A percentile compares a stretch with the other conserved stretches of the same genome.
Conservation (phyloP, 225 moss, liverwort and hornwort species). For the Thuidium tamariscinum region DNA sequence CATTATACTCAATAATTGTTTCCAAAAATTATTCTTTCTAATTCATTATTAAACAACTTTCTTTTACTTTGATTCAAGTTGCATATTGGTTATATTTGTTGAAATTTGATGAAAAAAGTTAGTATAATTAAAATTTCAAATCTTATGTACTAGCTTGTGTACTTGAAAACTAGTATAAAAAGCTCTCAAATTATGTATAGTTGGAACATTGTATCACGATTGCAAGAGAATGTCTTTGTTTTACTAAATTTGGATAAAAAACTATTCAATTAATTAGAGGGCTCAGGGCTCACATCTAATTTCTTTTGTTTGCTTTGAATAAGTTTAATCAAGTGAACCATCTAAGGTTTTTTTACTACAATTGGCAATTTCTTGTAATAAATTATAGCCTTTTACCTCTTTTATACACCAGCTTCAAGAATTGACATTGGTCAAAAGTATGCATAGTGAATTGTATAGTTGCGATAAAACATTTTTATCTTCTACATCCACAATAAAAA, state of each 20-base stretch:
- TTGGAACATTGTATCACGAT: background rate
- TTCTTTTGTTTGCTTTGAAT: background rate
- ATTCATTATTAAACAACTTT: too few relatives aligned
- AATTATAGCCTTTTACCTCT: background rate
- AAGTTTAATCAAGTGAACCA: background rate
- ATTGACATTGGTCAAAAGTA: background rate
- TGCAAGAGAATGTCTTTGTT: background rate
- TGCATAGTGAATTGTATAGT: background rate
- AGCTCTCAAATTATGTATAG: too few relatives aligned
- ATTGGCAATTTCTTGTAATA: background rate
- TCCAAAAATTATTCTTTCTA: too few relatives aligned
- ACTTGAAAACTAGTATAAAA: too few relatives aligned
- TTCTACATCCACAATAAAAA: background rate
- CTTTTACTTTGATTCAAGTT: too few relatives aligned
- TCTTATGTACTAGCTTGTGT: too few relatives aligned
- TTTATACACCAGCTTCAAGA: background rate
- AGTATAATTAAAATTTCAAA: too few relatives aligned
- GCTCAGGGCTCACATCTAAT: accelerated
- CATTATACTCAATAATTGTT: too few relatives aligned
- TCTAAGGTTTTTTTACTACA: background rate
- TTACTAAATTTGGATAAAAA: background rate
- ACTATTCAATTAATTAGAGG: background rate
- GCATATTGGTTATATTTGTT: too few relatives aligned
- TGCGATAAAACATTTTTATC: background rate
- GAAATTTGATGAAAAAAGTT: too few relatives aligned